Evolutionary conservation across 2,329 filamentous ascomycete species (phyloP).

Genomic region (Emergomyces orientalis): DNA sequence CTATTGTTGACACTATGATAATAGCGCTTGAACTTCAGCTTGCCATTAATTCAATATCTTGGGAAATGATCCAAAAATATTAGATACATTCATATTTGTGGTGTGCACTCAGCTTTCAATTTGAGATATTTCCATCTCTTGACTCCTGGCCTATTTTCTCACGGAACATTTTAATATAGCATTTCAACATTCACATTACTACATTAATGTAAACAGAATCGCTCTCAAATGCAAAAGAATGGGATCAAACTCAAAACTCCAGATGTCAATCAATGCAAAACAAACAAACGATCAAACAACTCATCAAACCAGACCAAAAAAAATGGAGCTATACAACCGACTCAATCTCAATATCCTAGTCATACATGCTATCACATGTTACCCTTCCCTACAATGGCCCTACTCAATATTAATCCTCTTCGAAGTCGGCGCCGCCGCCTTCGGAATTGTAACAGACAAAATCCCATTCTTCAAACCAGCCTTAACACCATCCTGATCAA

Average conservation of each 20-base stretch:
- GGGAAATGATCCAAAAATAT: background rate
- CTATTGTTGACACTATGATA: background rate
- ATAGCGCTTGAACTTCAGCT: background rate
- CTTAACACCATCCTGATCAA: constrained; percentile 51
- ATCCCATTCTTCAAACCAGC: constrained; percentile 52
- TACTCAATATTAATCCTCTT: constrained; percentile 49
- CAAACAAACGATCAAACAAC: too few species aligned
- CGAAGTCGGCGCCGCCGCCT: constrained; percentile 40
- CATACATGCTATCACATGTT: background rate
- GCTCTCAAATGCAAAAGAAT: background rate
- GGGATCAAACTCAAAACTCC: background rate
- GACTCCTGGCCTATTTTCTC: too few species aligned
- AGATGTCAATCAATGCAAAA: background rate
- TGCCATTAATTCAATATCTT: background rate
- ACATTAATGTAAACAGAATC: background rate
- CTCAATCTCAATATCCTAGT: too few species aligned
- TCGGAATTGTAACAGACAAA: constrained; percentile 47
- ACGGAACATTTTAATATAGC: background rate
- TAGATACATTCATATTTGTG: too few species aligned
- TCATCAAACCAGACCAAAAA: background rate
- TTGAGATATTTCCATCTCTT: background rate
- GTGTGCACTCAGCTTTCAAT: background rate
- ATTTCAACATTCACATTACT: background rate
- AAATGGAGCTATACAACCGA: background rate
- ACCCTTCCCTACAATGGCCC: background rate